These are phyloP conservation scores for Penicillium nordicum DNA, from an alignment of 2,329 filamentous ascomycete species.

Conservation along the genomic window DNA sequence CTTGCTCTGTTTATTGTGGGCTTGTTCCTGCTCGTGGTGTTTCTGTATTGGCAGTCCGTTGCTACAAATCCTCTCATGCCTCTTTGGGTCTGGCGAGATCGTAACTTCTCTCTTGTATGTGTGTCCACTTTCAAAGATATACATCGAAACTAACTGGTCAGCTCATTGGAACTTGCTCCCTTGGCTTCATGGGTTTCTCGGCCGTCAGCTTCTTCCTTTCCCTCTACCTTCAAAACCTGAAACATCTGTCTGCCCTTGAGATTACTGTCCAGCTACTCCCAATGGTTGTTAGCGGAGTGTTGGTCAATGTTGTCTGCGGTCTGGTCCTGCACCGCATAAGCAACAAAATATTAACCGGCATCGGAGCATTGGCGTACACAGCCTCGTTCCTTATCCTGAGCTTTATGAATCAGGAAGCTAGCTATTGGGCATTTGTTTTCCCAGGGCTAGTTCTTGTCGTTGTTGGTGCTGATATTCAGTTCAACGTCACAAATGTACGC, in stretches of 20 bases:
- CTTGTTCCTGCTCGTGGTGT: conserved; percentile 52
- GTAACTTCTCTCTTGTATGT: conserved; percentile 60
- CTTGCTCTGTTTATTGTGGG: conserved; percentile 62
- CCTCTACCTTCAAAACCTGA: conserved; percentile 62
- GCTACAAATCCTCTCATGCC: conserved; percentile 52
- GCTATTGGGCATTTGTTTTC: conserved; percentile 66
- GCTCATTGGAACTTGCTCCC: conserved; percentile 55
- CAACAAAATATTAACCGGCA: conserved; percentile 60
- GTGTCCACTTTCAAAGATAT: not conserved
- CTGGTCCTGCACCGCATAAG: conserved; percentile 61
- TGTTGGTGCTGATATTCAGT: conserved; percentile 65
- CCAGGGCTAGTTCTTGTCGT: conserved; percentile 60
- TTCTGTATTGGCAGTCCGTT: conserved; percentile 61
- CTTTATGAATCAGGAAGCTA: conserved; percentile 53
- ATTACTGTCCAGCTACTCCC: conserved; percentile 64
- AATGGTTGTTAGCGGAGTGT: conserved; percentile 60
- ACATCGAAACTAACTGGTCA: conserved; percentile 21
- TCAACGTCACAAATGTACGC: conserved; percentile 65
- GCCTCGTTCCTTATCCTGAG: conserved; percentile 53
- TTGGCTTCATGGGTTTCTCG: conserved; percentile 63
- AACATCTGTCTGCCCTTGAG: conserved; percentile 52
- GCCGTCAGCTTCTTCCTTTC: conserved; percentile 61
- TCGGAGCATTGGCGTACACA: conserved; percentile 47
- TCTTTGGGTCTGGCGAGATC: conserved; percentile 56
- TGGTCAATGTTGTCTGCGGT: conserved; percentile 62